Evolutionary conservation across 164 flowering plant species (phyloP), one percentile per base, ranked within the genome.

Genomic region (Brasenia schreberi): DNA sequence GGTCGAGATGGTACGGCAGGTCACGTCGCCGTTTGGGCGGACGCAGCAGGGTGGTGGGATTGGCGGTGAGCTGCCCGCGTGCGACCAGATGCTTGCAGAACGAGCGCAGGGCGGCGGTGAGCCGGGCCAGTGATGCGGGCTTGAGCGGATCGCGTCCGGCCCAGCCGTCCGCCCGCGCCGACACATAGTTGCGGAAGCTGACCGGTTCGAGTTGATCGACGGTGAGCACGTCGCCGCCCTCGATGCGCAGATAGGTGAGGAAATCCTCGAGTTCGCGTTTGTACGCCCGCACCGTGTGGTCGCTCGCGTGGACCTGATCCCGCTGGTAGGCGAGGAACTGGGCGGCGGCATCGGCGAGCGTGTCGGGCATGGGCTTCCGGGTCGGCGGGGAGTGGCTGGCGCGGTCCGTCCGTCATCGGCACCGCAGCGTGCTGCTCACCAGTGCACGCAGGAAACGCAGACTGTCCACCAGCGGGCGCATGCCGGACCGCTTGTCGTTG

Each of bases 201-300:
- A 12, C 59, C 12, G 12, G 12, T 10, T 12, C 12, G 12, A 56
- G 10, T 10, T 56, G 12, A 12, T 10, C 59, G 59, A 12, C 59
- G 12, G 59, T 56, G 12, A 56, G 59, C 59, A 12, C 12, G 59
- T 56, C 59, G 59, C 10, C 12, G 12, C 12, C 12, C 59, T 12
- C 12, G 59, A 10, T 12, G 12, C 12, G 12, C 59, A 12, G 12
- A 12, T 10, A 12, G 12, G 10, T 56, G 12, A 10, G 10, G 12
- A 56, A 12, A 10, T 56, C 59, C 12, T 56, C 59, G 59, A 56
- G 59, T 56, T 56, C 59, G 59, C 12, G 59, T 12, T 10, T 56
- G 59, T 56, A 56, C 59, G 59, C 59, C 12, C 59, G 59, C 59
- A 56, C 12, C 59, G 59, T 56, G 59, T 56, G 59, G 10, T 56